Evolutionary conservation across 768 basidiomycete genomes (phyloP), one percentile per base, ranked within the genome.

Genomic region (Pholiota molesta): DNA sequence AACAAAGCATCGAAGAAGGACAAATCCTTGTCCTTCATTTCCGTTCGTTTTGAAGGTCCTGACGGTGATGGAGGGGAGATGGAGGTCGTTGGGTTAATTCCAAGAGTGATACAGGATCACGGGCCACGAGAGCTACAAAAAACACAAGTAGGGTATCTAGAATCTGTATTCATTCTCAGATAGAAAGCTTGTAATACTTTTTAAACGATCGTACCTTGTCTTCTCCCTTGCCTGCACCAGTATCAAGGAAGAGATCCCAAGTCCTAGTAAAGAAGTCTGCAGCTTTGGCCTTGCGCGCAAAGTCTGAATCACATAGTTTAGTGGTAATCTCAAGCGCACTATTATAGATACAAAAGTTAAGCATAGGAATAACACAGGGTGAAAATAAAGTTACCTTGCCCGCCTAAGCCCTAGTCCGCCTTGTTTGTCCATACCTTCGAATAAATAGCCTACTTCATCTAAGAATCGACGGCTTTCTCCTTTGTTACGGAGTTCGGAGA

Each of bases 371-470:
- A 7, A 10, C 1, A 59, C 11, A 39, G 9, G 45, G 57, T 23
- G 8, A 23, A 16, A 35, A 29, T 35, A 51, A 23, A 56, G 75
- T 29, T 61, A 90, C 92, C 90, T 94, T 11, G 88, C 84, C 65
- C 91, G 81, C 53, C 87, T 81, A 26, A 94, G 78, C 2, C 83
- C 80, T 51, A 86, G 67, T 10, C 81, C 78, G 16, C 80, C 82
- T 16, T 77, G 77, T 10, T 73, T 66, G 28, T 86, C 84, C 74
- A 94, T 81, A 0, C 93, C 91, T 72, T 95, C 93, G 63, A 94
- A 90, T 5, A 94, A 74, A 74, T 94, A 95, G 0, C 93, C 93
- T 2, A 93, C 83, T 68, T 94, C 92, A 62, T 95, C 93, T 45
- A 93, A 72, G 69, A 94, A 94, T 16, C 91, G 78, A 63, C 92